Percentiles rank a stretch among this genome's conserved stretches.
phyloP scores from a whole-genome alignment of 192 early-diverging fungal species.

The Podila verticillata region DNA sequence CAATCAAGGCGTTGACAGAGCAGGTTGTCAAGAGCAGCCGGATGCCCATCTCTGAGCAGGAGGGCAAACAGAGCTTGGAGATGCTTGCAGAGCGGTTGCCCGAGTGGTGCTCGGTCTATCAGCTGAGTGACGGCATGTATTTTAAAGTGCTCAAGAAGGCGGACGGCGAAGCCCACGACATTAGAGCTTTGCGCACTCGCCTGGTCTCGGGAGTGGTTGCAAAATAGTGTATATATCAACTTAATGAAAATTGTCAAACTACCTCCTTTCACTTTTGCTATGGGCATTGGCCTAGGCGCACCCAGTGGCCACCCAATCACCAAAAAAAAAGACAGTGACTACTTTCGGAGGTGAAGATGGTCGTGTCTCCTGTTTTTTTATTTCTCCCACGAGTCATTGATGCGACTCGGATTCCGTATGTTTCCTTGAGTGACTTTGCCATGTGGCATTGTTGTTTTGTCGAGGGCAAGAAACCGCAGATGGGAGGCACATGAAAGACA shows the following conservation, averaged over 20 bases:
- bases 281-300: no score
- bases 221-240: not conserved
- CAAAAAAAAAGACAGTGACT: not conserved
- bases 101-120: conserved; percentile 40
- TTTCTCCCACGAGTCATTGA: conserved; percentile 2
- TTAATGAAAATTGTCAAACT: no score
- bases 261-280: no score
- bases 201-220: conserved; percentile 5
- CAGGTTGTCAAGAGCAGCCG: conserved; percentile 35
- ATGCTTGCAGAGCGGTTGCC: conserved; percentile 29
- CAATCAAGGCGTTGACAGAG: conserved; percentile 16
- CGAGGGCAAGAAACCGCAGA: no score
- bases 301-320: not conserved
- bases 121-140: conserved; percentile 18
- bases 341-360: not conserved
- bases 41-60: conserved; percentile 31
- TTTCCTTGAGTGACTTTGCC: not conserved
- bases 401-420: not conserved
- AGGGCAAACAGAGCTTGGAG: conserved; percentile 35
- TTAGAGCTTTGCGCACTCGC: conserved; percentile 13
- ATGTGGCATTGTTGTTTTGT: not conserved
- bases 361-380: not conserved
- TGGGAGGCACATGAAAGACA: no score
- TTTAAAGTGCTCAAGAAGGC: conserved; percentile 29
- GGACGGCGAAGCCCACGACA: conserved; percentile 24